These are phyloP conservation scores for Fistulinella prunicolor DNA, from an alignment of 768 basidiomycete species.

Conservation along the genomic window DNA sequence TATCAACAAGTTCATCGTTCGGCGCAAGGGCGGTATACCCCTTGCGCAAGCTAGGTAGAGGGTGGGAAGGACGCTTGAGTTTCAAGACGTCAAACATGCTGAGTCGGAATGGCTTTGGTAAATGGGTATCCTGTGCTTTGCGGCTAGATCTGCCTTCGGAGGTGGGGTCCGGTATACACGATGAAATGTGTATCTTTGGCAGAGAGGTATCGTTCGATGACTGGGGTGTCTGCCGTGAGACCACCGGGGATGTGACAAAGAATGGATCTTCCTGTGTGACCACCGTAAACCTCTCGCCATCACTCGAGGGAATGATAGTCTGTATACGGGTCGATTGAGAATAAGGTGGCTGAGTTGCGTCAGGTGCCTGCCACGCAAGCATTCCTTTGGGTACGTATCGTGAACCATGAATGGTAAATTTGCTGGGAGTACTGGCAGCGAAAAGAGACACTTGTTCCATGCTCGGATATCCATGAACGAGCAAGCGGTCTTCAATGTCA, in stretches of 20 bases:
- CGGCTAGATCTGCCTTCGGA: neutral
- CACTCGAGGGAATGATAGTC: constrained; percentile 20
- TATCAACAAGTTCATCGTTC: neutral
- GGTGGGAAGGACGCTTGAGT: constrained; percentile 7
- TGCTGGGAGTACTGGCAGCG: constrained; percentile 27
- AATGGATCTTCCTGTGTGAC: constrained; percentile 26
- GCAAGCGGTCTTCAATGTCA: constrained; percentile 14
- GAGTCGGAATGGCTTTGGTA: constrained; percentile 18
- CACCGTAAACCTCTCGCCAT: constrained; percentile 26
- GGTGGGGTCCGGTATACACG: neutral
- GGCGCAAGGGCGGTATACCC: neutral
- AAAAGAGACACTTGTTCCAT: constrained; percentile 29
- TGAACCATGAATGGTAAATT: constrained; percentile 29
- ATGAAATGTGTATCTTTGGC: constrained; percentile 4
- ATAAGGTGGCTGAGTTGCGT: neutral
- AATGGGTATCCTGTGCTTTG: neutral
- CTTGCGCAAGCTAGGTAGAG: neutral
- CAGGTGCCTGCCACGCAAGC: constrained; percentile 8
- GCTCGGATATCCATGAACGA: constrained; percentile 16
- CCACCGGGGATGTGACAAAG: neutral
- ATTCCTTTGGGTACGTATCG: constrained; percentile 18
- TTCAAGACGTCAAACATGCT: constrained; percentile 24
- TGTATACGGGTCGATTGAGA: constrained; percentile 3
- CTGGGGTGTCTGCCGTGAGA: neutral
- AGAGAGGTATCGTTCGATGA: neutral